Percentiles rank a stretch among this genome's conserved stretches.
Conservation (phyloP, 805 yeast genomes). For the Komagataella ulmi region DNA sequence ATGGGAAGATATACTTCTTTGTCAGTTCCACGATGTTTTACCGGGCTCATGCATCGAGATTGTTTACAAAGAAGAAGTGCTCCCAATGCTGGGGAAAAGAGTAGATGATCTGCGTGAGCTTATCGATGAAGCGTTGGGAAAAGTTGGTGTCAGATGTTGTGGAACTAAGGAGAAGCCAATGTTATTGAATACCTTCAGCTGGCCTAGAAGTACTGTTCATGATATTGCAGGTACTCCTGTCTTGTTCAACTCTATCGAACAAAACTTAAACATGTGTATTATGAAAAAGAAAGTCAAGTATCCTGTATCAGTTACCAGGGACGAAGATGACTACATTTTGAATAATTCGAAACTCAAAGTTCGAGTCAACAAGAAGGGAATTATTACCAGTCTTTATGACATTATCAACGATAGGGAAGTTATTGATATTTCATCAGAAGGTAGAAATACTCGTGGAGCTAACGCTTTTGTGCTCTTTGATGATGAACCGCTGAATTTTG, state of each 20-base stretch:
- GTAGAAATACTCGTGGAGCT: constrained; percentile 50
- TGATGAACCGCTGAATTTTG: constrained; percentile 84
- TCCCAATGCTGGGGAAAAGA: constrained; percentile 57
- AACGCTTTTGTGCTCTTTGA: constrained; percentile 75
- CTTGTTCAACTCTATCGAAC: constrained; percentile 2
- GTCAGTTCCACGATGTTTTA: constrained; percentile 96
- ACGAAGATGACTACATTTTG: constrained; percentile 32
- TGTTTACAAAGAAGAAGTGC: constrained; percentile 83
- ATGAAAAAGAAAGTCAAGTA: constrained; percentile 15
- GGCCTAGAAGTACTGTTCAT: constrained; percentile 39
- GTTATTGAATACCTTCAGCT: constrained; percentile 46
- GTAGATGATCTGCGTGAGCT: constrained; percentile 38
- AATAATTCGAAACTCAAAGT: constrained; percentile 52
- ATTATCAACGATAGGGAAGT: constrained; percentile 45
- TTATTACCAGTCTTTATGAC: constrained; percentile 54
- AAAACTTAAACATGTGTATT: constrained; percentile 5
- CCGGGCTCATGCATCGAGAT: constrained; percentile 94
- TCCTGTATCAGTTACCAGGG: constrained; percentile 35
- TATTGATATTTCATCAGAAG: constrained; percentile 43
- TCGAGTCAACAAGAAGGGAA: constrained; percentile 34
- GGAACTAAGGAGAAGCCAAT: constrained; percentile 7
- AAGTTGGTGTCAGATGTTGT: constrained; percentile 17
- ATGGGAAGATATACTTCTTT: constrained; percentile 83
- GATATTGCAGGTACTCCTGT: constrained; percentile 1
- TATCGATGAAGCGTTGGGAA: constrained; percentile 33